Evolutionary conservation across 495 filamentous ascomycete genomes (phyloP).

Genomic region (Daldinia caldariorum): DNA sequence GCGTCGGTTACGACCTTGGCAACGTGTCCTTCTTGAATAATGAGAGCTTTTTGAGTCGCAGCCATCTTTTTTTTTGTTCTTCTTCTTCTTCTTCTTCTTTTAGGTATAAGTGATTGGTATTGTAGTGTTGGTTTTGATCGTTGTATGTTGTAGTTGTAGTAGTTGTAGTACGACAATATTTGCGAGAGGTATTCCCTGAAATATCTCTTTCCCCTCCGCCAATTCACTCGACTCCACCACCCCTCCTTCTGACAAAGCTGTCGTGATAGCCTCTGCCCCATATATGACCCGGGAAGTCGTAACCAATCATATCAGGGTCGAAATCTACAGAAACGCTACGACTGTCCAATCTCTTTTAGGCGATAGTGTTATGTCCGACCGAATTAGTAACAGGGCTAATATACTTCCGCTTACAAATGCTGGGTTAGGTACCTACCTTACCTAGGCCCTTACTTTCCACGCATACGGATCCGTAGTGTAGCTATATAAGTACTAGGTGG

Average conservation of each 20-base stretch:
- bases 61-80: background rate
- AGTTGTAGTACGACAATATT: background rate
- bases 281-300: background rate
- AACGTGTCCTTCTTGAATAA: conserved; percentile 1
- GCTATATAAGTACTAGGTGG: too few species aligned
- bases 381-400: conserved; percentile 1
- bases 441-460: too few species aligned
- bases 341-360: background rate
- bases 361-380: conserved; percentile 4
- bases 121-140: background rate
- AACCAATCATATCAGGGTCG: background rate
- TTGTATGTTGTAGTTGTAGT: background rate
- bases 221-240: background rate
- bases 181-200: background rate
- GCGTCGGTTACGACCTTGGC: conserved; percentile 1
- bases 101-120: background rate
- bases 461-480: too few species aligned
- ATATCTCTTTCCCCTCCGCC: background rate
- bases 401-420: background rate
- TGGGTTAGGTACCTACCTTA: too few species aligned
- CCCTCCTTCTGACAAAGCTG: conserved; percentile 5
- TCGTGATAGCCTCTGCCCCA: background rate
- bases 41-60: conserved; percentile 15
- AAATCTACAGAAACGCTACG: background rate
- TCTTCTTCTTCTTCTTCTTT: background rate